phyloP scores from a whole-genome alignment of 1,139 yeast species.

The Pneumocystis oryctolagi region DNA sequence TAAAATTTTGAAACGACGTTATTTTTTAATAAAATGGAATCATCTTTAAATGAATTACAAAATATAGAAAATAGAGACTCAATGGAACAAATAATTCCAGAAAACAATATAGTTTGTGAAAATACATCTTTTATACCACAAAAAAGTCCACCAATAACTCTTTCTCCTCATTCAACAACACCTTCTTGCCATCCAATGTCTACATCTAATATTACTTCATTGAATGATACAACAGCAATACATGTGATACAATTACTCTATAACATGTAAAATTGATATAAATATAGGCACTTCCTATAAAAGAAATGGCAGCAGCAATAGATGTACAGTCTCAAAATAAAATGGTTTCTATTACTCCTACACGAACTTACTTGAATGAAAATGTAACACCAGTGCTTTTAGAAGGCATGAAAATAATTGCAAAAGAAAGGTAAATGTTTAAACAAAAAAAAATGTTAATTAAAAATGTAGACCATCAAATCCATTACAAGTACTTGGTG shows the following conservation, averaged over 20 bases:
- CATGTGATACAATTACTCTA: background rate
- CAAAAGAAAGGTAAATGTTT: conserved; percentile 29
- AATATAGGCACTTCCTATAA: background rate
- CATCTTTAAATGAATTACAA: background rate
- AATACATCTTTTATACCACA: background rate
- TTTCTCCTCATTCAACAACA: background rate
- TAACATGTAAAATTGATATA: background rate
- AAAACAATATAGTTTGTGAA: background rate
- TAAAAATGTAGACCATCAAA: conserved; percentile 36
- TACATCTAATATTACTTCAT: background rate
- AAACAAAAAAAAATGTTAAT: background rate
- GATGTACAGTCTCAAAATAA: background rate
- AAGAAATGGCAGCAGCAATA: background rate
- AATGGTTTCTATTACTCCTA: conserved; percentile 42
- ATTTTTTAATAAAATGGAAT: background rate
- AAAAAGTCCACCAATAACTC: background rate
- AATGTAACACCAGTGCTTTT: conserved; percentile 55
- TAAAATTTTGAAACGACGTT: background rate
- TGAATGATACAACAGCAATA: background rate
- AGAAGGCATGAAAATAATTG: conserved; percentile 48
- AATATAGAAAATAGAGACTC: background rate
- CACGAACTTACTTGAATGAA: conserved; percentile 62
- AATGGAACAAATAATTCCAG: background rate
- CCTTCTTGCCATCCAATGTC: background rate
- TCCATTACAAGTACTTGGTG: conserved; percentile 58